These are phyloP conservation scores for Lophium mytilinum DNA, from an alignment of 495 filamentous ascomycete genomes.

Conservation along the genomic window DNA sequence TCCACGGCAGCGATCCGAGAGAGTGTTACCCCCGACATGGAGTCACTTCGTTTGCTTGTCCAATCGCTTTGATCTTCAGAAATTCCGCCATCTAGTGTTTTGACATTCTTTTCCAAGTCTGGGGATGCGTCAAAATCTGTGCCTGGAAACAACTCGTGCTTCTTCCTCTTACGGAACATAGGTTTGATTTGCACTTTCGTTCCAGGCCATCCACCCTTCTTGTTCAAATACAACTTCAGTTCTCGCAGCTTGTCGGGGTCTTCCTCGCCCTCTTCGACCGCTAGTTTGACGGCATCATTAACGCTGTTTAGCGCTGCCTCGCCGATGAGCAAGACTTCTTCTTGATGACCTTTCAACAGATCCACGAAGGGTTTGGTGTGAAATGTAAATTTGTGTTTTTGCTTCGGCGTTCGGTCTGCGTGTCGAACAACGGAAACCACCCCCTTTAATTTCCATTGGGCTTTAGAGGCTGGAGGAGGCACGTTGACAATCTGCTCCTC, in stretches of 20 bases:
- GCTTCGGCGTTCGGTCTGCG: slow-evolving; percentile 94
- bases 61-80: not conserved
- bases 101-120: slow-evolving; percentile 11
- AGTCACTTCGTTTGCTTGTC: slow-evolving; percentile 53
- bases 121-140: slow-evolving; percentile 22
- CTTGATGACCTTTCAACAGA: slow-evolving; percentile 84
- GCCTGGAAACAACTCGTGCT: slow-evolving; percentile 41
- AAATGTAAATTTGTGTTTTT: slow-evolving; percentile 99
- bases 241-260: slow-evolving; percentile 78
- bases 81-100: not conserved
- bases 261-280: slow-evolving; percentile 68
- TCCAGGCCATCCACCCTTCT: slow-evolving; percentile 86
- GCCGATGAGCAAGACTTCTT: slow-evolving; percentile 91
- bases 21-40: slow-evolving; percentile 75
- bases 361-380: slow-evolving; percentile 95
- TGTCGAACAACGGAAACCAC: slow-evolving; percentile 95
- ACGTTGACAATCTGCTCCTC: slow-evolving; percentile 35
- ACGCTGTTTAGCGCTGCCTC: slow-evolving; percentile 87
- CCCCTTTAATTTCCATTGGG: slow-evolving; percentile 97
- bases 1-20: slow-evolving; percentile 85
- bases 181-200: slow-evolving; percentile 99
- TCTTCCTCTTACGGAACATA: slow-evolving; percentile 81
- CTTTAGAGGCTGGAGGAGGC: slow-evolving; percentile 81
- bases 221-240: slow-evolving; percentile 74
- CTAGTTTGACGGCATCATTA: slow-evolving; percentile 69